Evolutionary conservation across 2,329 filamentous ascomycete species (phyloP).

Genomic region (Aspergillus ochraceus): DNA sequence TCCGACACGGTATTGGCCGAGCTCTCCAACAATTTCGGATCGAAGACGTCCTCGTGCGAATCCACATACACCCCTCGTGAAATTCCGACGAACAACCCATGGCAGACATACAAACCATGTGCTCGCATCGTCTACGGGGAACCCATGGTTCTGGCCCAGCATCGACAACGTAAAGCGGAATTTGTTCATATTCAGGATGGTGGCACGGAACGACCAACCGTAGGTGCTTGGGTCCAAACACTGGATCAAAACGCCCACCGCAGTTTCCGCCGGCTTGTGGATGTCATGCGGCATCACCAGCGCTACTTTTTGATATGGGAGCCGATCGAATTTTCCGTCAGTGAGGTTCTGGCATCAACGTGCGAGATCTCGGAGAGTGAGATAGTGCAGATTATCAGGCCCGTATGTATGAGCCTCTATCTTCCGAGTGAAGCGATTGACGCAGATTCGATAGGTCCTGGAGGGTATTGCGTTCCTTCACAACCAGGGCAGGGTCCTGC

Average conservation of each 20-base stretch:
- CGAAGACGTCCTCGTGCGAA: background rate
- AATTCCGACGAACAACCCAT: background rate
- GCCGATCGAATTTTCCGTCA: background rate
- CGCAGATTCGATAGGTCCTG: background rate
- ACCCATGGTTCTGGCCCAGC: background rate
- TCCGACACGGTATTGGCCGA: background rate
- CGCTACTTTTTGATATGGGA: background rate
- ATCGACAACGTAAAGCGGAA: background rate
- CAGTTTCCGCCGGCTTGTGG: background rate
- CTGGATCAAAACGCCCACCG: background rate
- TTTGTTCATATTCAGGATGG: background rate
- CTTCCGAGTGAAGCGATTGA: background rate
- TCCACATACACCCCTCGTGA: background rate
- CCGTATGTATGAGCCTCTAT: background rate
- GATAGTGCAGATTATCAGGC: background rate
- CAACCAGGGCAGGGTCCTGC: background rate
- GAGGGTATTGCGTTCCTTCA: background rate
- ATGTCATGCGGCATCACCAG: background rate
- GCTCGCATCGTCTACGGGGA: background rate
- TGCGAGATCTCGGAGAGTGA: background rate
- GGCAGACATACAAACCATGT: background rate
- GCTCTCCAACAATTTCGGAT: background rate
- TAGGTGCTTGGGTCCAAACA: background rate
- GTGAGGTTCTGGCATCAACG: background rate
- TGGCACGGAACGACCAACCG: background rate